phyloP scores from a whole-genome alignment of 2,329 filamentous ascomycete species.

The Calonectria henricotiae region DNA sequence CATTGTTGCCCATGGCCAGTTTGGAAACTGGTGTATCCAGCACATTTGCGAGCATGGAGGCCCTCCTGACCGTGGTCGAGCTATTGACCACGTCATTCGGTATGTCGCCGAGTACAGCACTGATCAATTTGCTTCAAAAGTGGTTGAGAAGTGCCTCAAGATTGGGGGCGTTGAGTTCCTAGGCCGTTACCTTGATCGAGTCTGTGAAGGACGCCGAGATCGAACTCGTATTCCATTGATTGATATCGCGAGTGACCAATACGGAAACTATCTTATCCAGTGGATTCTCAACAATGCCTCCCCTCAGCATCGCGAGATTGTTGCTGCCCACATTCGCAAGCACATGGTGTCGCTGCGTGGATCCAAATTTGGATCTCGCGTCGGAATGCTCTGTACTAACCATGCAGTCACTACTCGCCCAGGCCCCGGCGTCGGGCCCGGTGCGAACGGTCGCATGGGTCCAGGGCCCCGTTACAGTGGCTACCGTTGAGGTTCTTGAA shows the following conservation, averaged over 20 bases:
- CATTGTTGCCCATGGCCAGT: slow-evolving; percentile 96
- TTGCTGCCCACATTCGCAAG: slow-evolving; percentile 95
- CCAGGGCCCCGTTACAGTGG: slow-evolving; percentile 73
- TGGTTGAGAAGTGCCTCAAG: slow-evolving; percentile 99
- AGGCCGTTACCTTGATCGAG: slow-evolving; percentile 91
- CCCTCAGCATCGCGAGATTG: slow-evolving; percentile 91
- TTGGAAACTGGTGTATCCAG: slow-evolving; percentile 99
- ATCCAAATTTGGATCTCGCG: slow-evolving; percentile 97
- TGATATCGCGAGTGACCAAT: slow-evolving; percentile 98
- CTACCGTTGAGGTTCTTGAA: slow-evolving; percentile 66
- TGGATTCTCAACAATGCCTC: slow-evolving; percentile 94
- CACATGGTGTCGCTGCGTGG: slow-evolving; percentile 99
- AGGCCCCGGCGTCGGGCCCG: slow-evolving; percentile 83
- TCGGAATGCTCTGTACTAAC: slow-evolving; percentile 99
- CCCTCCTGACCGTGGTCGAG: slow-evolving; percentile 90
- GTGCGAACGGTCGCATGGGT: slow-evolving; percentile 72
- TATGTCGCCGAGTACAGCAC: slow-evolving; percentile 98
- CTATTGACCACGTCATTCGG: slow-evolving; percentile 94
- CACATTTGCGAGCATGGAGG: slow-evolving; percentile 98
- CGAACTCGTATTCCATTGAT: slow-evolving; percentile 97
- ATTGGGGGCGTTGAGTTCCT: slow-evolving; percentile 94
- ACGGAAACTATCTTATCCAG: slow-evolving; percentile 98
- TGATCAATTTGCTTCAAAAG: slow-evolving; percentile 99
- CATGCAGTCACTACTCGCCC: slow-evolving; percentile 91
- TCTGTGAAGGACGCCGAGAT: slow-evolving; percentile 92